phyloP scores from a whole-genome alignment of 1,284 basidiomycete species.

The Leccinum subatratum region DNA sequence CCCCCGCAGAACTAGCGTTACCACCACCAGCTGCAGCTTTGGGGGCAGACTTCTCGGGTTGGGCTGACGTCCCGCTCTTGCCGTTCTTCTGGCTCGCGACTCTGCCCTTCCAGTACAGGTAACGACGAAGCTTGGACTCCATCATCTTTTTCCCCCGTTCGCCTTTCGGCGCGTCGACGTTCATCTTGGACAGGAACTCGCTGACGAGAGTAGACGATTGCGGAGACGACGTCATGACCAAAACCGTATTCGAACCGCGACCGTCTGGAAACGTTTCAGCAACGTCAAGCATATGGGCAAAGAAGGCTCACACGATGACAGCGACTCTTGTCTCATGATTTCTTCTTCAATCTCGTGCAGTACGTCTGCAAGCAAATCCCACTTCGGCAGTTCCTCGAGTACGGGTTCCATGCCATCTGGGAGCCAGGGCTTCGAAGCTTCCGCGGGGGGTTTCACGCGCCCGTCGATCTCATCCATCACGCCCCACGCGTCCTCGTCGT shows the following conservation, averaged over 20 bases:
- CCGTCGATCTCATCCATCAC: constrained; percentile 55
- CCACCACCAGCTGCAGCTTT: constrained; percentile 2
- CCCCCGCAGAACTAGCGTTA: constrained; percentile 3
- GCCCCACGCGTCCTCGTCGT: constrained; percentile 72
- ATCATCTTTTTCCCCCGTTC: constrained; percentile 72
- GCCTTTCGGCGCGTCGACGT: constrained; percentile 51
- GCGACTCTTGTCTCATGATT: constrained; percentile 59
- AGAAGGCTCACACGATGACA: constrained; percentile 27
- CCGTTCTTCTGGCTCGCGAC: constrained; percentile 32
- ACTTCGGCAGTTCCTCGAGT: constrained; percentile 94
- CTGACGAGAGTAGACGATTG: constrained; percentile 70
- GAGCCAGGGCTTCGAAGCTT: constrained; percentile 48
- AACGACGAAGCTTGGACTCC: constrained; percentile 64
- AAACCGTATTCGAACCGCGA: constrained; percentile 70
- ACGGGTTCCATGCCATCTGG: constrained; percentile 80
- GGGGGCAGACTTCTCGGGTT: constrained; percentile 8
- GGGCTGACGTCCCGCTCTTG: constrained; percentile 7
- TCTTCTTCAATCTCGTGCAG: constrained; percentile 91
- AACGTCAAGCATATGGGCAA: constrained; percentile 18
- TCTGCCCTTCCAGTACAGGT: constrained; percentile 80
- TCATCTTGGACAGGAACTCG: constrained; percentile 72
- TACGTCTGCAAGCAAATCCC: constrained; percentile 81
- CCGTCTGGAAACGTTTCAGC: constrained; percentile 31
- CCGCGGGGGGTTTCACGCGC: constrained; percentile 20
- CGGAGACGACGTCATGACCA: constrained; percentile 86